These are phyloP conservation scores for Myriangium duriaei DNA, from an alignment of 2,329 filamentous ascomycete species.

Conservation along the genomic window DNA sequence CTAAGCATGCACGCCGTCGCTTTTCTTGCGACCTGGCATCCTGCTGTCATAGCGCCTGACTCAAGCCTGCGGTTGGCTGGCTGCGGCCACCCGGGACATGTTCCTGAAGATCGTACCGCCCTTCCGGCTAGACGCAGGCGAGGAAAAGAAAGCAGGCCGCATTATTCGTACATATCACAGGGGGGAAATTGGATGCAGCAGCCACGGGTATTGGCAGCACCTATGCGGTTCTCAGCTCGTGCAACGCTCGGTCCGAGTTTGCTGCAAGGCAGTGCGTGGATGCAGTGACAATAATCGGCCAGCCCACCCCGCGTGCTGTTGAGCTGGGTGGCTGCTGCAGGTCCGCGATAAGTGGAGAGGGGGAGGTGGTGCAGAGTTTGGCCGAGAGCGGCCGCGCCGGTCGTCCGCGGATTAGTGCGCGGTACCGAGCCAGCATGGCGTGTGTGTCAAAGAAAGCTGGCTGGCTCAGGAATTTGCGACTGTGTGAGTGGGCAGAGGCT, in stretches of 20 bases:
- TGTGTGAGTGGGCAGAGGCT: background rate
- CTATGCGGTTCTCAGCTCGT: too few relatives aligned
- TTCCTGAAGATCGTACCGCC: background rate
- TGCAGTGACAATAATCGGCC: too few relatives aligned
- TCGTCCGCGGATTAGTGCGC: background rate
- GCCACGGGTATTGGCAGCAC: too few relatives aligned
- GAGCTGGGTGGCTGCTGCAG: too few relatives aligned
- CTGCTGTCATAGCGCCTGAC: too few relatives aligned
- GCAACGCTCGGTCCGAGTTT: too few relatives aligned
- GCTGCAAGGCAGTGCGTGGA: too few relatives aligned
- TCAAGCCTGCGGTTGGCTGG: background rate
- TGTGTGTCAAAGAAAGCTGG: background rate
- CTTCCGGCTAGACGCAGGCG: background rate
- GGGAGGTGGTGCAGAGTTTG: background rate
- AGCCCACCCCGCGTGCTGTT: too few relatives aligned
- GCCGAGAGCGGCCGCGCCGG: background rate
- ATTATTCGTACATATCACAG: background rate
- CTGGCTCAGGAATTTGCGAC: background rate
- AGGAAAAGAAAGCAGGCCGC: background rate
- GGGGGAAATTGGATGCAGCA: background rate
- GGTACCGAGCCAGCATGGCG: background rate
- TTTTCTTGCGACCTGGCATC: background rate
- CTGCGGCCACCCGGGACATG: background rate
- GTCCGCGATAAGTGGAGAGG: too few relatives aligned
- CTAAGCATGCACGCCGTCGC: background rate